Conservation (phyloP, 805 yeast species). For the Candida maesae region DNA sequence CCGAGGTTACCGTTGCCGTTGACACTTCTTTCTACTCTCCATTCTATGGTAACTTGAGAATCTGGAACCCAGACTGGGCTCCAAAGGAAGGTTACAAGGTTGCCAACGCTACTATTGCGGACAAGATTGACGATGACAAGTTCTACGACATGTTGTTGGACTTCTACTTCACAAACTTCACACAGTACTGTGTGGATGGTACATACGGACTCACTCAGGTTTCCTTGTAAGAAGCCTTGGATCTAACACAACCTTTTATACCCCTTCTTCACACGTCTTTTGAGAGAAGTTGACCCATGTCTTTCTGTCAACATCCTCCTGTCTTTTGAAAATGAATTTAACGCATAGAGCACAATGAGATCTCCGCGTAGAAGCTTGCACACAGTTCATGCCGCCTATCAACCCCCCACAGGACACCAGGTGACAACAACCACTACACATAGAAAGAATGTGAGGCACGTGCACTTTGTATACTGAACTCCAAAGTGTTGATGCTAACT, state of each 20-base stretch:
- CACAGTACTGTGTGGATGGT: slow-evolving; percentile 32
- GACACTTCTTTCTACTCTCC: slow-evolving; percentile 40
- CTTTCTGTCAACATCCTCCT: no score
- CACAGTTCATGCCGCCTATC: no score
- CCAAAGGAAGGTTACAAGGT: slow-evolving; percentile 31
- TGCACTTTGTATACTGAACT: no score
- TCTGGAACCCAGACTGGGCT: slow-evolving; percentile 36
- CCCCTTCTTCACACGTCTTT: no score
- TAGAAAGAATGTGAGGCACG: no score
- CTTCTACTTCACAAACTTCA: slow-evolving; percentile 35
- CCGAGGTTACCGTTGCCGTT: slow-evolving; percentile 33
- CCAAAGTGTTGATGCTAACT: no score
- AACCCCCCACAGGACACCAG: no score
- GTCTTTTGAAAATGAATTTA: no score
- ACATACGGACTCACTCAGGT: slow-evolving; percentile 9
- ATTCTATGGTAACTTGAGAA: slow-evolving; percentile 38
- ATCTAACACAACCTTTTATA: not conserved
- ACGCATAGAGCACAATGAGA: no score
- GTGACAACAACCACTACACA: no score
- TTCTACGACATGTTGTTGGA: slow-evolving; percentile 33
- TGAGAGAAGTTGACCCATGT: no score
- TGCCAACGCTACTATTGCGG: slow-evolving; percentile 36
- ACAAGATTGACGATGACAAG: slow-evolving; percentile 29
- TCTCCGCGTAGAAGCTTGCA: no score
- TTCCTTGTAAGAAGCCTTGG: not conserved